A percentile compares a stretch with the other conserved stretches of the same genome.
phyloP scores from a whole-genome alignment of 148 eudicot genomes.

The Polygonum aviculare region DNA sequence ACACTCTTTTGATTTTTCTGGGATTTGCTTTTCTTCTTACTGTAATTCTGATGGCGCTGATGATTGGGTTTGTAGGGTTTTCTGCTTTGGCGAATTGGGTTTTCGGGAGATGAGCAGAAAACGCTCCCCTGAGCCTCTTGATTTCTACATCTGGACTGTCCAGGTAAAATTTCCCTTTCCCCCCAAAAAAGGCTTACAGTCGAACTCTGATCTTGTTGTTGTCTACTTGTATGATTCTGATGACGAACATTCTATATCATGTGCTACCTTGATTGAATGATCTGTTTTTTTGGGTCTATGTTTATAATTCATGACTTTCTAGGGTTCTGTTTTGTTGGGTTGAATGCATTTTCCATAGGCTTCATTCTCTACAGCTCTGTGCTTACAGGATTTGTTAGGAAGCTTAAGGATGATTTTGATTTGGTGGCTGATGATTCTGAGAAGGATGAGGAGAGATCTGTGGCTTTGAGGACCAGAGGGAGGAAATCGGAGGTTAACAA shows the following conservation, averaged over 20 bases:
- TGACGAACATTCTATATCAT: not conserved
- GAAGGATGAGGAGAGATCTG: not conserved
- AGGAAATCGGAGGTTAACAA: not conserved
- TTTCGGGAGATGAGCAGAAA: constrained; percentile 61
- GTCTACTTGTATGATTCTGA: not conserved
- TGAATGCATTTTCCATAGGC: not conserved
- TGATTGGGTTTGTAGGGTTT: not conserved
- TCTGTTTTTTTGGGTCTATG: not conserved
- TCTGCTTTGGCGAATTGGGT: constrained; percentile 1
- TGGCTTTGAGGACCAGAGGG: constrained; percentile 32
- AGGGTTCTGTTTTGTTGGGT: not conserved
- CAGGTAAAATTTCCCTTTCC: constrained; percentile 25
- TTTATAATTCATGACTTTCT: not conserved
- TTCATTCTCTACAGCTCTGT: not conserved
- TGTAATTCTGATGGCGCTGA: not conserved
- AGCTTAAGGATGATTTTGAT: constrained; percentile 73
- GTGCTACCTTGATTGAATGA: not conserved
- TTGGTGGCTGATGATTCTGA: constrained; percentile 31
- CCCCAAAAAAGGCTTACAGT: not conserved
- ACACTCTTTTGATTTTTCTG: not conserved
- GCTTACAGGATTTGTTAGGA: constrained; percentile 33
- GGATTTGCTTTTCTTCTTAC: not conserved
- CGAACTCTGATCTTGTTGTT: not conserved
- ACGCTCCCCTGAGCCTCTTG: constrained; percentile 57
- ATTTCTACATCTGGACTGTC: constrained; percentile 72